Percentiles rank a stretch among this genome's conserved stretches.
Conservation (phyloP, 2,329 filamentous ascomycete species). For the Fusarium nurragi region DNA sequence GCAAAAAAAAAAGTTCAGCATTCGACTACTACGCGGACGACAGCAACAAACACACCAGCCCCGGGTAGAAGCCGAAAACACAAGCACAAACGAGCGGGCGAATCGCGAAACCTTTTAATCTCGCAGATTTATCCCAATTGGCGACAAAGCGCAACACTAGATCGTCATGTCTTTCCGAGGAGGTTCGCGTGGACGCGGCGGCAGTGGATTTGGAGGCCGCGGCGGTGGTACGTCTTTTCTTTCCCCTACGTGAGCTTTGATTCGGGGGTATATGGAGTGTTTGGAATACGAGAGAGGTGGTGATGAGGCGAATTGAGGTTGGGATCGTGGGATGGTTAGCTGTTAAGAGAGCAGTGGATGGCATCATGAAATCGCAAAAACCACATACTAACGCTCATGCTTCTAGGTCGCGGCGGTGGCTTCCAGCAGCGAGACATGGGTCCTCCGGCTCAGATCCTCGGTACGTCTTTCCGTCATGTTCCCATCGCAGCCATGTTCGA, state of each 20-base stretch:
- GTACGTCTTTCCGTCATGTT: slow-evolving; percentile 38
- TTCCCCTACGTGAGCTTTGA: background rate
- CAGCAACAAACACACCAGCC: slow-evolving; percentile 9
- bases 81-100: slow-evolving; percentile 15
- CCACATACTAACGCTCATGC: slow-evolving; percentile 24
- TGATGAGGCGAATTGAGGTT: background rate
- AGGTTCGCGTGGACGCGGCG: slow-evolving; percentile 49
- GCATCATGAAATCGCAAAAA: background rate
- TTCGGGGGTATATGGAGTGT: background rate
- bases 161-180: slow-evolving; percentile 52
- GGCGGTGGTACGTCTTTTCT: slow-evolving; percentile 48
- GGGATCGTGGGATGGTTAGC: background rate
- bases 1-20: slow-evolving; percentile 39
- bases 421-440: slow-evolving; percentile 54
- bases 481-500: background rate
- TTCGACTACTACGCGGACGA: slow-evolving; percentile 32
- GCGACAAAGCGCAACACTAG: slow-evolving; percentile 13
- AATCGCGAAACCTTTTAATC: slow-evolving; percentile 2
- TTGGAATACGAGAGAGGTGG: background rate
- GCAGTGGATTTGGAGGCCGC: slow-evolving; percentile 49
- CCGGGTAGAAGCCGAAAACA: slow-evolving; percentile 6
- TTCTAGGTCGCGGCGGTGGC: slow-evolving; percentile 51
- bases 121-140: slow-evolving; percentile 12
- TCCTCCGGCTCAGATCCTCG: slow-evolving; percentile 51
- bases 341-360: background rate